Base-by-base conservation (phyloP, 352 stramenopile genomes). In the Pythium scleroteichum region DNA sequence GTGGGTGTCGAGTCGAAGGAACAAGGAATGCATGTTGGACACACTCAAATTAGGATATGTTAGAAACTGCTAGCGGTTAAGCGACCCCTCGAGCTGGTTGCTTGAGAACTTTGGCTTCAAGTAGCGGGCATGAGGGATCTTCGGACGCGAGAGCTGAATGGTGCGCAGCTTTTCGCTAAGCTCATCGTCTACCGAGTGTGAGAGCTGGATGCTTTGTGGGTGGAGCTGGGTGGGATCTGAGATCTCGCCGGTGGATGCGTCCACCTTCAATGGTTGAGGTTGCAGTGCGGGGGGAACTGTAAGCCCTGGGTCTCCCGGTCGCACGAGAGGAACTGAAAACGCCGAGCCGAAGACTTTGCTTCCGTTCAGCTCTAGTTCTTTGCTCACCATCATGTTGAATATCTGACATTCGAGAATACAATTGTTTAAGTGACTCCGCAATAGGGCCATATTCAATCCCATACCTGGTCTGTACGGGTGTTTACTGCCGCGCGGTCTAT, bases 141-240 rank as follows among this genome's bases (percentile, higher is more conserved):
- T 78, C n/a, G 78, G 80, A 5, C 74, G 74, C 50, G 70, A 78
- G 53, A 90, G 73, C 66, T 85, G 76, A 55, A 88, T 90, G 23
- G 76, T 88, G 53, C 68, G 69, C 22, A 90, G 78, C 64, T 88
- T 87, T 53, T 87, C 73, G 23, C 63, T 76, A 32, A 90, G 66
- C 22, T 86, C 78, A 26, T 90, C 78, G 41, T 87, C 78, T 13
- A 50, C 58, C n/a, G 57, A 66, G n/a, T 85, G 60, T 20, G 55
- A 63, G 45, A 75, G 58, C 48, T 35, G 53, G 24, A 53, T 24
- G 12, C 33, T 45, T 8, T 57, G 55, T 14, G 52, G 48, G 2
- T 19, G 33, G 4, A 56, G 26, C 60, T 32, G 63, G 47, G 44
- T 6, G 62, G 49, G 5, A 55, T 57, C 19, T 19, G 63, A n/a